Evolutionary conservation across 1,284 basidiomycete genomes (phyloP).

Genomic region (Hemileia vastatrix): DNA sequence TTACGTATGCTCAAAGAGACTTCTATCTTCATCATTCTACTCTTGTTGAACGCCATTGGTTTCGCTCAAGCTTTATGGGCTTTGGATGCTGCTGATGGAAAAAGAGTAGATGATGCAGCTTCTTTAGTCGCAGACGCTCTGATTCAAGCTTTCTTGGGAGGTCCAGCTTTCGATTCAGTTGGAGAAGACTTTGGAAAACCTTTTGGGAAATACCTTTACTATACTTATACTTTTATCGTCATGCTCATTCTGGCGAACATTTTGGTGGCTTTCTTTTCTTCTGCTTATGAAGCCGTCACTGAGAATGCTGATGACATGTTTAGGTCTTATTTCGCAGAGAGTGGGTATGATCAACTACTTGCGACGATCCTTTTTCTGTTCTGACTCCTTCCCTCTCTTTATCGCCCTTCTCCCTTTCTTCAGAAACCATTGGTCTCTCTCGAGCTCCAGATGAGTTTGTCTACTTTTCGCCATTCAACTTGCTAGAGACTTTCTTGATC

Average conservation of each 20-base stretch:
- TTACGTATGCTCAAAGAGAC: constrained; percentile 79
- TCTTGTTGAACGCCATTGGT: constrained; percentile 69
- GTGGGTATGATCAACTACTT: neutral
- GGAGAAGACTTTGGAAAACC: constrained; percentile 7
- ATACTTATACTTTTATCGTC: constrained; percentile 72
- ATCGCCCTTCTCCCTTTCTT: constrained; percentile 9
- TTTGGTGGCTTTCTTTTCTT: constrained; percentile 70
- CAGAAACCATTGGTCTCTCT: constrained; percentile 42
- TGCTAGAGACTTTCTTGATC: constrained; percentile 68
- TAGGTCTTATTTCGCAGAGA: constrained; percentile 29
- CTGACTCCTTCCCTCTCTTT: neutral
- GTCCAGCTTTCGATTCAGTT: constrained; percentile 8
- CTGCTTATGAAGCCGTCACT: constrained; percentile 38
- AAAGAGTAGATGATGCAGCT: constrained; percentile 53
- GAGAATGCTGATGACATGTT: constrained; percentile 32
- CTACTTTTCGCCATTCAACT: constrained; percentile 57
- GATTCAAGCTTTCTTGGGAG: constrained; percentile 63
- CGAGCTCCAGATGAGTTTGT: constrained; percentile 62
- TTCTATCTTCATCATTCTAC: constrained; percentile 59
- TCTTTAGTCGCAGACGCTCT: constrained; percentile 61
- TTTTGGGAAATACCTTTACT: constrained; percentile 12
- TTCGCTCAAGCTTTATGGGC: constrained; percentile 80
- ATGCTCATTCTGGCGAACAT: constrained; percentile 86
- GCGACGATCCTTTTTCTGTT: constrained; percentile 51
- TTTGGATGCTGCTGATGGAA: constrained; percentile 78